Conservation (phyloP, 768 basidiomycete genomes). For the Fistulinella prunicolor region DNA sequence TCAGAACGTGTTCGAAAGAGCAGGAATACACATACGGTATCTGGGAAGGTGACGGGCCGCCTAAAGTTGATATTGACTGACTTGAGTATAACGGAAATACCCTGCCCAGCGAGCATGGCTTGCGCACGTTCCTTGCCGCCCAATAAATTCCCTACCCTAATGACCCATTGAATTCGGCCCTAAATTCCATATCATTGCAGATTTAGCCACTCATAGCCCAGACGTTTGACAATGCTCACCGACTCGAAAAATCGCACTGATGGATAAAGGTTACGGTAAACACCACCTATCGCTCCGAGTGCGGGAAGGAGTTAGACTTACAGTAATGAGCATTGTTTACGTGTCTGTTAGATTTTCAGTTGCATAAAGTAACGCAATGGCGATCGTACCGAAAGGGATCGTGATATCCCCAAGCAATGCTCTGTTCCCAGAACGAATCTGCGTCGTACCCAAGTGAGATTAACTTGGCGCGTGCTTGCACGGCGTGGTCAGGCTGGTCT, state of each 20-base stretch:
- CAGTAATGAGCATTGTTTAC: slow-evolving; percentile 77
- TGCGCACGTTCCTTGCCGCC: slow-evolving; percentile 55
- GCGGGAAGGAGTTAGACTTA: slow-evolving; percentile 27
- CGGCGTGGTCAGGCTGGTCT: slow-evolving; percentile 10
- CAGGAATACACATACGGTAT: slow-evolving; percentile 51
- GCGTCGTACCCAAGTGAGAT: slow-evolving; percentile 54
- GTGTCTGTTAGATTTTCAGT: slow-evolving; percentile 44
- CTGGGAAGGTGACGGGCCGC: slow-evolving; percentile 72
- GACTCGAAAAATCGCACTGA: slow-evolving; percentile 71
- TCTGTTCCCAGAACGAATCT: slow-evolving; percentile 72
- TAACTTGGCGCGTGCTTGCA: slow-evolving; percentile 44
- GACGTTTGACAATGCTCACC: slow-evolving; percentile 32
- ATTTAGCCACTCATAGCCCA: background rate
- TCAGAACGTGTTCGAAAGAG: slow-evolving; percentile 1
- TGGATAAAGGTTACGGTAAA: background rate
- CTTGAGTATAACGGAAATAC: slow-evolving; percentile 73
- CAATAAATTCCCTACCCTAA: slow-evolving; percentile 51
- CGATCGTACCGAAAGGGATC: slow-evolving; percentile 64
- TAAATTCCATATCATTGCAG: slow-evolving; percentile 19
- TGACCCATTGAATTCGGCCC: slow-evolving; percentile 71
- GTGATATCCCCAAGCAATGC: slow-evolving; percentile 76
- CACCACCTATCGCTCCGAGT: background rate
- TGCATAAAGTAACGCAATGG: background rate
- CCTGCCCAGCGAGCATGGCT: slow-evolving; percentile 59
- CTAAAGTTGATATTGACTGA: slow-evolving; percentile 64